Evolutionary conservation across 805 yeast genomes (phyloP), one percentile per base, ranked within the genome.

Genomic region (Saccharomycopsis fodiens): DNA sequence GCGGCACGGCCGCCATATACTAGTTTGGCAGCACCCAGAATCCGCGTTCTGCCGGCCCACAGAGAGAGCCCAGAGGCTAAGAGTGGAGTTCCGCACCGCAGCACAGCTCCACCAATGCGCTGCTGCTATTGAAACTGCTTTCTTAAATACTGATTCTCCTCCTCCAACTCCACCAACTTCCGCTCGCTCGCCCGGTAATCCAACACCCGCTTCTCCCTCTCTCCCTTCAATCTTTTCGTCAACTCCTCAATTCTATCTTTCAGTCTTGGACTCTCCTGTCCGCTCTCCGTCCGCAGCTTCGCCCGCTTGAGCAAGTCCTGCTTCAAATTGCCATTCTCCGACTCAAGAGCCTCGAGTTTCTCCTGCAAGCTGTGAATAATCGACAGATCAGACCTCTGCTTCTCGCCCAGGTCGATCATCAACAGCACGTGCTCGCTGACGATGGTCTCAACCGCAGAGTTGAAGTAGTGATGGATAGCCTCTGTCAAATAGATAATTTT

Each of bases 201-300:
- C 45, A 78, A 67, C 17, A 74, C 73, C 25, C 88, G 62, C 16
- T 83, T 74, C 58, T 83, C 93, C 50, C 87, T 66, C 51, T 84
- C 89, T 4, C 78, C 69, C 54, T 79, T 78, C 82, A 85, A 80
- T 55, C 81, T 68, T 51, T 68, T 74, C 35, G 76, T 75, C 36
- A 84, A 59, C 52, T 80, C 87, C 20, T 76, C 79, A 13, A 82
- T 64, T 45, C 87, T 66, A 39, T 78, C 54, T 45, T 66, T 67
- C 39, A 70, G 59, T 27, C 73, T 61, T 15, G 73, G 72, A 37
- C 56, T 47, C 22, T 20, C 42, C 2, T 37, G 42, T 25, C 57
- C 53, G 13, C 46, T 37, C 1, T 15, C 4, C 8, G 17, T 10
- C 12, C 20, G 17, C 20, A 6, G 20, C 20, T 32, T 32, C 7